Conservation (phyloP, 257 asterid species). For the Datura wrightii region DNA sequence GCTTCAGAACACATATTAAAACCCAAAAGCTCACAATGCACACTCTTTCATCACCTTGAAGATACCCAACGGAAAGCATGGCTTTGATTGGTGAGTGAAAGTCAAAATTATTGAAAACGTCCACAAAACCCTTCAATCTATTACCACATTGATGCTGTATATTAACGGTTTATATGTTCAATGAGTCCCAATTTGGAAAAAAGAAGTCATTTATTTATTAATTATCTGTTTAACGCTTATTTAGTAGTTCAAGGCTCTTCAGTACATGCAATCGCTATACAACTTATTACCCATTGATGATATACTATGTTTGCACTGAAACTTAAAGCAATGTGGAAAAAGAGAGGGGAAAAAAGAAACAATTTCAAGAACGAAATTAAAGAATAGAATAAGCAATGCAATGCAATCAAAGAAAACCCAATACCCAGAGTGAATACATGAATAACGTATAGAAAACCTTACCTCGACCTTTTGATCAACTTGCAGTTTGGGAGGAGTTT, state of each 20-base stretch:
- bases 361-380: not conserved
- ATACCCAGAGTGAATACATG: not conserved
- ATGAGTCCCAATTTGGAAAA: not conserved
- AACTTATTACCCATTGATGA: not conserved
- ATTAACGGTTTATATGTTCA: not conserved
- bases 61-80: not conserved
- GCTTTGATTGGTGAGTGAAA: not conserved
- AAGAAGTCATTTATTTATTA: not conserved
- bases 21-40: not conserved
- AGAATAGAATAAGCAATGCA: too few relatives aligned
- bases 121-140: not conserved
- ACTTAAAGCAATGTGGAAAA: not conserved
- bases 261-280: not conserved
- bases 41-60: too few relatives aligned
- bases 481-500: not conserved
- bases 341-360: not conserved
- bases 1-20: not conserved
- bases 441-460: not conserved
- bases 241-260: not conserved
- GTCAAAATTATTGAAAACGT: not conserved
- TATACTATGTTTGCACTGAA: not conserved
- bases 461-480: slow-evolving; percentile 21
- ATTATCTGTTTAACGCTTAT: not conserved
- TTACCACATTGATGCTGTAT: not conserved
- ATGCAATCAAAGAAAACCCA: not conserved